Evolutionary conservation across 257 asterid species (phyloP), one percentile per base, ranked within the genome.

Genomic region (Paraleonurus japonicus): DNA sequence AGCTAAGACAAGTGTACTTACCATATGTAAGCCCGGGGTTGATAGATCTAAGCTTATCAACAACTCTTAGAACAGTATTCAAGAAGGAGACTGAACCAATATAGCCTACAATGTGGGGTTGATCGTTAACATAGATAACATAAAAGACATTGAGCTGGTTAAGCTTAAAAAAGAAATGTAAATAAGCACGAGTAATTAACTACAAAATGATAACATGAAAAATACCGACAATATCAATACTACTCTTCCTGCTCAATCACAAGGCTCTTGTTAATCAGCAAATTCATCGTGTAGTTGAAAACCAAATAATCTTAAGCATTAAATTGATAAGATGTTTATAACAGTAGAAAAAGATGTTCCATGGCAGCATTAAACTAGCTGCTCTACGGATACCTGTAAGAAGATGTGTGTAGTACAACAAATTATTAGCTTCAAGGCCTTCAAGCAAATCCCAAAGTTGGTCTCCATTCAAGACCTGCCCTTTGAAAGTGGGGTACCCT

Each of bases 401-500:
- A 59, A 95, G 79, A 86, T 95, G 98, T 39, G 99, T 92, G 80
- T 95, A 95, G 77, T 84, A 92, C 80, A 92, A 83, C 64, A 95
- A 79, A 70, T 79, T 85, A 76, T 95, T 95, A 41, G 99, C 97
- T 83, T 82, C 91, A 71, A 95, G 98, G 76, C 99, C 99, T 78
- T 84, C 91, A 51, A 92, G 75, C 81, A 95, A 80, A 17, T 92
- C 98, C 98, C 99, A 95, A n/a, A 95, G 87, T 68, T 95, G 95
- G 61, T 87, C 90, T 10, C 99, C 99, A 67, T 95, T 87, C 89
- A 95, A 86, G 80, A 95, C 94, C 85, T 95, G 97, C 2, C 99
- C 99, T 85, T 92, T 95, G 72, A 87, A 95, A 76, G 90, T 85
- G 15, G 99, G 99, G 80, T 95, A 95, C 24, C 99, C 99, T 94